Evolutionary conservation across 2,329 filamentous ascomycete species (phyloP).

Genomic region (Cordyceps cicadae): DNA sequence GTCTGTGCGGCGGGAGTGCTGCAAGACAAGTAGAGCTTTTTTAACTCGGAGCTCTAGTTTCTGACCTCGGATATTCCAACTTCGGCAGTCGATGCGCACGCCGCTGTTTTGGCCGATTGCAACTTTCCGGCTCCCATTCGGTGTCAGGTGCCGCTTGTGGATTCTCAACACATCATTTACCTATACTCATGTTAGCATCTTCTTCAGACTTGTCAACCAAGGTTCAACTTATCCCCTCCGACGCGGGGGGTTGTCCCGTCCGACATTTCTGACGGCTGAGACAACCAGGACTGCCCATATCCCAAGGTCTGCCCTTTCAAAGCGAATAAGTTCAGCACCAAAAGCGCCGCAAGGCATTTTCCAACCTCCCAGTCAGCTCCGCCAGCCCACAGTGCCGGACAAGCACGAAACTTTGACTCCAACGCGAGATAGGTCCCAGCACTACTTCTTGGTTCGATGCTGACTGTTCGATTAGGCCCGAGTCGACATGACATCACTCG

Average conservation of each 20-base stretch:
- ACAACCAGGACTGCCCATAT: constrained; percentile 39
- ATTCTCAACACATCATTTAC: neutral
- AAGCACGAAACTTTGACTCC: constrained; percentile 91
- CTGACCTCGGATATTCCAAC: neutral
- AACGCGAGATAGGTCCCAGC: constrained; percentile 82
- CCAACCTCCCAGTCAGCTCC: constrained; percentile 1
- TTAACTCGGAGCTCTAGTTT: neutral
- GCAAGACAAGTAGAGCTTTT: neutral
- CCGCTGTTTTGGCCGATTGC: neutral
- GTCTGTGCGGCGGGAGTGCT: neutral
- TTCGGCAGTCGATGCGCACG: neutral
- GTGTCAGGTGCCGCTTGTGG: neutral
- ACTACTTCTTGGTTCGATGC: constrained; percentile 23
- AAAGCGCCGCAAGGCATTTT: constrained; percentile 14
- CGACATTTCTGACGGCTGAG: constrained; percentile 42
- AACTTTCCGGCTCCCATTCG: neutral
- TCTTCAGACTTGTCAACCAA: constrained; percentile 3
- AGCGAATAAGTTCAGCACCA: constrained; percentile 14
- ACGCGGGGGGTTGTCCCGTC: constrained; percentile 37
- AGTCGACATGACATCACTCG: neutral
- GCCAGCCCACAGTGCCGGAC: constrained; percentile 44
- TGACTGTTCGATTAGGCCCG: neutral
- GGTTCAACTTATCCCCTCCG: constrained; percentile 42
- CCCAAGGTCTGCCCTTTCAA: constrained; percentile 29
- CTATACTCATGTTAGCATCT: neutral